Percentiles rank a stretch among this genome's conserved stretches.
Conservation (phyloP, 495 filamentous ascomycete genomes). For the Pseudoneurospora amorphoporcata region DNA sequence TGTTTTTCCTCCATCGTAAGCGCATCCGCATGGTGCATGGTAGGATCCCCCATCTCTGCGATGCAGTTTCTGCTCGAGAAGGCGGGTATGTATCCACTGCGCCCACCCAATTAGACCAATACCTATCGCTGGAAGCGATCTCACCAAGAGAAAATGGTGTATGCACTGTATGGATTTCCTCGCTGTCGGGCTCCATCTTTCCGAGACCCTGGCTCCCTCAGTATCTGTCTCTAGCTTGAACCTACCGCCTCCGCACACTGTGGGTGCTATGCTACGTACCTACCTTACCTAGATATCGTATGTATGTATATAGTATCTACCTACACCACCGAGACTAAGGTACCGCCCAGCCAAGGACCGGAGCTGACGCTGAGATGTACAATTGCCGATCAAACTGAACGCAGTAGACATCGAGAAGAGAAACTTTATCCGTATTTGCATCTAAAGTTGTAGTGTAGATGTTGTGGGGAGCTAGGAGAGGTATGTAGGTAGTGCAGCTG, state of each 20-base stretch:
- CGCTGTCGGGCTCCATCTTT: not conserved
- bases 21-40: not conserved
- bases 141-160: not conserved
- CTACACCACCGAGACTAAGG: not conserved
- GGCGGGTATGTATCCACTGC: not conserved
- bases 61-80: not conserved
- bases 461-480: not conserved
- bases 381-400: not conserved
- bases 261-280: too few relatives aligned
- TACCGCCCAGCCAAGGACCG: not conserved
- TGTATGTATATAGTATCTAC: too few relatives aligned
- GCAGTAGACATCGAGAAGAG: not conserved
- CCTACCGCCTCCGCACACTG: not conserved
- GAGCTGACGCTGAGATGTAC: not conserved
- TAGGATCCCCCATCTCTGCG: not conserved
- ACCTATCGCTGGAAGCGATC: not conserved
- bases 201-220: not conserved
- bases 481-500: not conserved
- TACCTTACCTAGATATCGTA: too few relatives aligned
- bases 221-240: not conserved
- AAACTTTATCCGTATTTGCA: too few relatives aligned
- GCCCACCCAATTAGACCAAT: not conserved
- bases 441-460: not conserved
- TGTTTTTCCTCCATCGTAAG: not conserved
- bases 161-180: not conserved